Evolutionary conservation across 768 basidiomycete species (phyloP), one percentile per base, ranked within the genome.

Genomic region (Hypholoma sublateritium): DNA sequence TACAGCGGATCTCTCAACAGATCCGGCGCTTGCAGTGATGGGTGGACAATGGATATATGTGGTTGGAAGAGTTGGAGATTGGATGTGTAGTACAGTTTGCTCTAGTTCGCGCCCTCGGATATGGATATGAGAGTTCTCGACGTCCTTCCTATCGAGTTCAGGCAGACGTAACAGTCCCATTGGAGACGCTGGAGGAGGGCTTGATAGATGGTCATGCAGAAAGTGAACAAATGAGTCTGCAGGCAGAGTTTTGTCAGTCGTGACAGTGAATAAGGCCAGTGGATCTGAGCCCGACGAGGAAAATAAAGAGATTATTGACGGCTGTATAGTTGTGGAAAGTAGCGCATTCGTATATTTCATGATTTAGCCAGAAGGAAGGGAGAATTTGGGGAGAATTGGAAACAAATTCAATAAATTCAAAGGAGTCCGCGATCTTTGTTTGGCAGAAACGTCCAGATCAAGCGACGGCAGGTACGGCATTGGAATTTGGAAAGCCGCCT

Each of bases 21-120:
- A 42, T n/a, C 58, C 62, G 49, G 51, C 42, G 45, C 59, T 55
- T 14, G 48, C 7, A 46, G 36, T 13, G 52, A 43, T 56, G 43
- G 59, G 74, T 14, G 90, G 90, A 62, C 79, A 85, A 7, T 81
- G 84, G 35, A 93, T 80, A 64, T 79, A 92, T 0, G 90, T 88
- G 50, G 76, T 85, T 50, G 73, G 79, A 34, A 91, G 63, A 12
- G 86, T 87, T 22, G 91, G 90, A 4, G 89, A 91, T 64, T 93
- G 91, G 47, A 93, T 78, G 59, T 93, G 90, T 13, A 93, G 77
- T 1, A 91, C 88, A 1, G 84, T 86, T 67, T 91, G 88, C 56
- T 77, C 73, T 4, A 91, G 73, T 32, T 67, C 50, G 48, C 75
- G 66, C 64, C 77, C 65, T 62, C 65, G 42, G 69, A 65, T 42